Base-by-base conservation (phyloP, 2,329 filamentous ascomycete genomes). In the Rachicladosporium sp. region DNA sequence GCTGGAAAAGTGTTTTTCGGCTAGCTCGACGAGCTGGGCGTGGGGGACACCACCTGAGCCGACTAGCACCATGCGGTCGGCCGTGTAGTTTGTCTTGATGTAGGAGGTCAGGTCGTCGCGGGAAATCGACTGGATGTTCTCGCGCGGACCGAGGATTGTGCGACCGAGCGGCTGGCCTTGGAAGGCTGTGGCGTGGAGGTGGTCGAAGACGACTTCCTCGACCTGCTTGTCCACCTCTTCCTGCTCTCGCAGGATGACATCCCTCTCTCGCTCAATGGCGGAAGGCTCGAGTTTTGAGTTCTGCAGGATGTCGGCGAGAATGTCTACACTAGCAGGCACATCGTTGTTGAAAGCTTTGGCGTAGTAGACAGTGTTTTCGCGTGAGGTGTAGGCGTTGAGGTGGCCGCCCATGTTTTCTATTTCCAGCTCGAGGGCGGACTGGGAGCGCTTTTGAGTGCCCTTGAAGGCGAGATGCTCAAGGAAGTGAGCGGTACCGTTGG, bases 371-470 rank as follows among this genome's bases (percentile, higher is more conserved):
- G 91, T 98, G 77, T 95, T 96, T 69, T 98, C 91, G 66, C 91
- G 86, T 73, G 89, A 96, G 58, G 91, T 98, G 74, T 98, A 98
- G 64, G 91, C 91, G 69, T 98, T 98, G 57, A 98, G 76, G 72
- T 98, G 91, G 50, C 86, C 91, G 65, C 91, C 91, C 85, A 98
- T 95, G 73, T 98, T 98, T 76, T 98, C 91, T 61, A 98, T 96
- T 74, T 98, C 91, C 50, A 98, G 80, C 73, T 98, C 91, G 63
- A 98, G 75, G 71, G 98, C 91, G 64, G 93, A 83, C 69, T 98
- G 91, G 50, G 83, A 87, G 67, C 91, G 79, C 73, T 83, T 93
- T 67, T 82, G 75, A 53, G 91, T 98, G 56, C 91, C 91, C 88
- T 98, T 98, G 80, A 98, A 98, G 57, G 93, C 93, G 66, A 98